Conservation (phyloP, 140 eudicot genomes). For the Cichorium intybus region DNA sequence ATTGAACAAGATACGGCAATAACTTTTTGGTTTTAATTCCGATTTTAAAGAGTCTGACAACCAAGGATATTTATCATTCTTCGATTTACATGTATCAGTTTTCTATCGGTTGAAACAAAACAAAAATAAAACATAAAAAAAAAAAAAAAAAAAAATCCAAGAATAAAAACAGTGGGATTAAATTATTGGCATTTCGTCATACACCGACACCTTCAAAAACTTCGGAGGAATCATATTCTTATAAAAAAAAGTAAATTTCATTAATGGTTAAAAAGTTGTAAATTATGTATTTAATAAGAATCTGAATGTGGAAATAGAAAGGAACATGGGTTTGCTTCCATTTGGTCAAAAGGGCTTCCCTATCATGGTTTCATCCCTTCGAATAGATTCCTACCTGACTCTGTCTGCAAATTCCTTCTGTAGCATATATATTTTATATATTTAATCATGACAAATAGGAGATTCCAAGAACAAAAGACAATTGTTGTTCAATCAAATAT, state of each 20-base stretch:
- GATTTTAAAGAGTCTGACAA: background rate
- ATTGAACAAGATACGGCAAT: background rate
- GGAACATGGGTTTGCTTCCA: constrained; percentile 22
- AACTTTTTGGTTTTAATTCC: background rate
- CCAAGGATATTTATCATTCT: background rate
- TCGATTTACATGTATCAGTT: too few relatives aligned
- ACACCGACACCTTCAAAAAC: background rate
- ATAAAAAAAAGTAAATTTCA: background rate
- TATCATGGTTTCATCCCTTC: background rate
- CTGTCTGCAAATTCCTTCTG: constrained; percentile 15
- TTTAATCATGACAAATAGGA: background rate
- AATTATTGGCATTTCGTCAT: background rate
- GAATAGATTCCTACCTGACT: background rate
- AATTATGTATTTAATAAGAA: constrained; percentile 2
- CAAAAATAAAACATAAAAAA: background rate
- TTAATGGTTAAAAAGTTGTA: background rate
- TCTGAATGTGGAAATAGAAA: background rate
- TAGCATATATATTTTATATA: constrained; percentile 2
- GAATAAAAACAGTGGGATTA: too few relatives aligned
- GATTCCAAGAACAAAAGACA: background rate
- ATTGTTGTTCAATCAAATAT: background rate
- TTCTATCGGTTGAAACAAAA: too few relatives aligned
- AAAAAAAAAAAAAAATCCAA: too few relatives aligned
- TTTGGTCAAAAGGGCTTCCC: constrained; percentile 1
- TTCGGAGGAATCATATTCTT: background rate